Percentiles rank a stretch among this genome's conserved stretches.
Conservation (phyloP, 192 early-diverging fungal genomes). For the Coemansia sp. region DNA sequence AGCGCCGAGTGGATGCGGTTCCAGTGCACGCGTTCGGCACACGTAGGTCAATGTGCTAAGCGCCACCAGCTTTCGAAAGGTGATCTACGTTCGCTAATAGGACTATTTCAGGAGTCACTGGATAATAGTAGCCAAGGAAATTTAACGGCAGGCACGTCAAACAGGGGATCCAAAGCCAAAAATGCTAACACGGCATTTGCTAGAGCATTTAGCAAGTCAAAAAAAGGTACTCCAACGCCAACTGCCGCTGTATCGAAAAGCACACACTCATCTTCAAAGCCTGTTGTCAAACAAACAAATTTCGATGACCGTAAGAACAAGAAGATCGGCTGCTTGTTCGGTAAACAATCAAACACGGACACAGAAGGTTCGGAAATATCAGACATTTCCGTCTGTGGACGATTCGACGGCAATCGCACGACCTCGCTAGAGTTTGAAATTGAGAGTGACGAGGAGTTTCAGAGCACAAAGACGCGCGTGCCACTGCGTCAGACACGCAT, state of each 20-base stretch:
- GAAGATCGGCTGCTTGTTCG: constrained; percentile 25
- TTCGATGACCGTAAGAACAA: neutral
- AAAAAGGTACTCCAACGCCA: neutral
- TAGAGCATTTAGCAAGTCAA: neutral
- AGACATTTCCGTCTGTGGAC: neutral
- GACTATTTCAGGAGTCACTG: constrained; percentile 39
- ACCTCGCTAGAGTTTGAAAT: constrained; percentile 15
- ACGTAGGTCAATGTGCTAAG: constrained; percentile 27
- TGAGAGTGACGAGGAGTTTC: constrained; percentile 39
- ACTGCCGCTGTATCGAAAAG: neutral
- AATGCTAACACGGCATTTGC: neutral
- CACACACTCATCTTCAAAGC: neutral
- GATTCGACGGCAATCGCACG: neutral
- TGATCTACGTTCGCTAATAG: constrained; percentile 20
- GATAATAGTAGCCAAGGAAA: constrained; percentile 7
- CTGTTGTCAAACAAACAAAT: neutral
- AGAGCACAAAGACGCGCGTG: constrained; percentile 19
- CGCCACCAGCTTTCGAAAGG: constrained; percentile 19
- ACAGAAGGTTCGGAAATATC: neutral
- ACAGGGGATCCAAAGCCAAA: neutral
- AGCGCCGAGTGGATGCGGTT: constrained; percentile 18
- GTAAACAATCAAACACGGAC: neutral
- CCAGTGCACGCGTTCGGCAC: constrained; percentile 11
- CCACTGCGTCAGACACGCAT: constrained; percentile 31
- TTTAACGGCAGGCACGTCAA: neutral